Evolutionary conservation across 2,329 filamentous ascomycete species (phyloP), one percentile per base, ranked within the genome.

Genomic region (Fusarium hainanense): DNA sequence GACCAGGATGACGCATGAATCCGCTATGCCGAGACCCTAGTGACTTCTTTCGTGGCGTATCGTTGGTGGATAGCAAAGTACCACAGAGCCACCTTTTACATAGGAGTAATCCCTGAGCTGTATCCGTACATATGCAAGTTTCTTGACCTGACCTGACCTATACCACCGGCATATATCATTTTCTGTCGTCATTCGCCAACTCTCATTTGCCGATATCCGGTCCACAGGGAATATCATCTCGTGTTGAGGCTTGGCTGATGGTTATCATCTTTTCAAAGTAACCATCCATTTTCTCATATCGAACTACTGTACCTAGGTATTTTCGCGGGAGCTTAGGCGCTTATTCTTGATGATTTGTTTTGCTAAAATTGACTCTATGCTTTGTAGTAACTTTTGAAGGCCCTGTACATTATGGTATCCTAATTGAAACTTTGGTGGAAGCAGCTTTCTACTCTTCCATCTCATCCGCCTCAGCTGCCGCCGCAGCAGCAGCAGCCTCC

Each of bases 401-500:
- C 60, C 68, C 44, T 72, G 46, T 60, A 44, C 63, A 66, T 73
- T 68, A 66, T 73, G 61, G 70, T 75, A 75, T 74, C 70, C 72
- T 62, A 66, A 65, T 63, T 57, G 58, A 63, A 63, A 68, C n/a
- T 58, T 58, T 49, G 49, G 48, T 44, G 27, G 27, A 54, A 43
- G 12, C 25, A 61, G 37, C 11, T 40, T 59, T 61, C 56, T 74
- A 74, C 72, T 80, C 77, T 63, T 79, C 77, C 70, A 79, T 77
- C 58, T 79, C 79, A 34, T 81, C 81, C 41, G 78, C 78, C 62
- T 73, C 69, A 16, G 61, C 63, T 18, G 58, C 62, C 11, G 60
- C 64, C 11, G 75, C 76, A 5, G 75, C 79, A 20, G 69, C 78
- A 27, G 77, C 77, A 4, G 79, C 79, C 69, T 79, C 80, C 75